Conservation (phyloP, 352 stramenopile species). For the Phytophthora sansomeana region DNA sequence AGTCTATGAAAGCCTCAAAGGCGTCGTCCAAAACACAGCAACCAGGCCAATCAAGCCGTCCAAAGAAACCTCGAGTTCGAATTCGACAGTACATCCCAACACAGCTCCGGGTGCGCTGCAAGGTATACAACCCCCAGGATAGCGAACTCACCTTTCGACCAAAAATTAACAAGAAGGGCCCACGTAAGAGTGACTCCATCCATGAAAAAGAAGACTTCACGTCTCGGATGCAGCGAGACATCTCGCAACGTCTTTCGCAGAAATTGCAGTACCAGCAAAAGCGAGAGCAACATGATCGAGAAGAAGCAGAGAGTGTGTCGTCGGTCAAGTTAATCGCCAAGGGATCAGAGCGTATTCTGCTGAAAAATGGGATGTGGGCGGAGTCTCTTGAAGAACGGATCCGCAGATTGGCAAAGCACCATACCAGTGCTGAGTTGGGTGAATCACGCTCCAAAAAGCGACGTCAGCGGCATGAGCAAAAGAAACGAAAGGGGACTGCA, state of each 20-base stretch:
- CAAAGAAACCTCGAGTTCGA: slow-evolving; percentile 27
- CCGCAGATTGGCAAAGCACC: slow-evolving; percentile 34
- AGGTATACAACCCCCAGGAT: slow-evolving; percentile 34
- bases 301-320: slow-evolving; percentile 19
- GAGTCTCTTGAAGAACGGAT: slow-evolving; percentile 49
- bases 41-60: background rate
- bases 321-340: slow-evolving; percentile 45
- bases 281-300: slow-evolving; percentile 31
- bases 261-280: slow-evolving; percentile 29
- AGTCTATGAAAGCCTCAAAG: slow-evolving; percentile 13
- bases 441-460: slow-evolving; percentile 17
- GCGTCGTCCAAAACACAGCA: slow-evolving; percentile 10
- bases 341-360: slow-evolving; percentile 59
- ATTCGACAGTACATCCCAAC: slow-evolving; percentile 25
- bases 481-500: slow-evolving; percentile 24
- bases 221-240: slow-evolving; percentile 57
- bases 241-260: slow-evolving; percentile 38
- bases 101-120: slow-evolving; percentile 22
- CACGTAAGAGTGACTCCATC: slow-evolving; percentile 8
- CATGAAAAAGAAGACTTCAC: slow-evolving; percentile 28
- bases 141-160: slow-evolving; percentile 58
- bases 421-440: background rate
- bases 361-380: slow-evolving; percentile 61
- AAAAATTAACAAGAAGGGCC: slow-evolving; percentile 53
- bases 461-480: slow-evolving; percentile 19